Evolutionary conservation across 129 eudicot genomes (phyloP).

Genomic region (Glebionis coronaria): DNA sequence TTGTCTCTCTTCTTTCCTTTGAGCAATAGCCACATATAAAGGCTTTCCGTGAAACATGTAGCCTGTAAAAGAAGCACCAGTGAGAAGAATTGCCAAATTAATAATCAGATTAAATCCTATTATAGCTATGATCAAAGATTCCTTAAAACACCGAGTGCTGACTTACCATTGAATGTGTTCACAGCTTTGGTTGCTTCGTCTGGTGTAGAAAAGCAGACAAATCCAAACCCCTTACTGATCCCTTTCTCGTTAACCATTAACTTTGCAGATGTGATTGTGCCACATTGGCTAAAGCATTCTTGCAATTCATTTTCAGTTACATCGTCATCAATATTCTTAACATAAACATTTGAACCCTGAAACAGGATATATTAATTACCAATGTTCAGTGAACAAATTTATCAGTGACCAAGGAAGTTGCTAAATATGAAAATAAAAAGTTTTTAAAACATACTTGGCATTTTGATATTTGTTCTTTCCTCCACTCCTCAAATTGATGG

Average conservation of each 20-base stretch:
- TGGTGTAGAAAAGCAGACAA: constrained; percentile 80
- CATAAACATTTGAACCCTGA: constrained; percentile 82
- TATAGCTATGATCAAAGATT: no score
- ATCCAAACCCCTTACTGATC: constrained; percentile 80
- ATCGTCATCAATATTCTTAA: constrained; percentile 72
- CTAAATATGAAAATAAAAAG: neutral
- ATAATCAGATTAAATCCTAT: neutral
- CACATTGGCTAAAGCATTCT: constrained; percentile 72
- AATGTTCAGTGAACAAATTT: neutral
- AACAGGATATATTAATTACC: neutral
- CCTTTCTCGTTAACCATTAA: constrained; percentile 78
- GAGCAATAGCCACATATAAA: constrained; percentile 88
- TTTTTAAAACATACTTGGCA: constrained; percentile 43
- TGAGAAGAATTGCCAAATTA: neutral
- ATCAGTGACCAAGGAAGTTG: neutral
- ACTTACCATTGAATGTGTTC: constrained; percentile 60
- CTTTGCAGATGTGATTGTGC: constrained; percentile 77
- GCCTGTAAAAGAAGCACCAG: constrained; percentile 36
- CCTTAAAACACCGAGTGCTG: neutral
- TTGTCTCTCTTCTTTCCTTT: constrained; percentile 81
- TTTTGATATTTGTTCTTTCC: constrained; percentile 63
- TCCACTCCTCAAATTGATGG: constrained; percentile 66
- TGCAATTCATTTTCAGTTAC: constrained; percentile 63
- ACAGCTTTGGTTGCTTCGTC: constrained; percentile 81
- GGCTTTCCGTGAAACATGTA: constrained; percentile 69